Percentiles rank a stretch among this genome's conserved stretches.
Conservation (phyloP, 768 basidiomycete genomes). For the Amanita exitialis region DNA sequence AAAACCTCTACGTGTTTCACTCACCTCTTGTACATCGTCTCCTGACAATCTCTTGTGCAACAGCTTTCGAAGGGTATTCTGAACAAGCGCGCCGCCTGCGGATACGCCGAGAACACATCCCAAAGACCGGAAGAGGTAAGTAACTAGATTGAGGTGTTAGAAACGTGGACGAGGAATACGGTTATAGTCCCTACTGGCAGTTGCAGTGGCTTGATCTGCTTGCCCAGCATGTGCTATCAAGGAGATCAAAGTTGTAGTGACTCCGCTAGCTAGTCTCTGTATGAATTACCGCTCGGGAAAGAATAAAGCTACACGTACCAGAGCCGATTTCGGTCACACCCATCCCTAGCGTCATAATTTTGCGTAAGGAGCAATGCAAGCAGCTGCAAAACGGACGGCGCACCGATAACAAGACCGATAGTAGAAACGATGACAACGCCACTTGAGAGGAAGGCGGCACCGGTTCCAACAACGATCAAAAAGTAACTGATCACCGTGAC, state of each 20-base stretch:
- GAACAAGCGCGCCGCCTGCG: slow-evolving; percentile 45
- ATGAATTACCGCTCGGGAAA: neutral
- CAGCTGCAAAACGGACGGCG: slow-evolving; percentile 4
- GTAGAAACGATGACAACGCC: slow-evolving; percentile 27
- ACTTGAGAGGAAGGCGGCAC: slow-evolving; percentile 26
- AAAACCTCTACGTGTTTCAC: slow-evolving; percentile 7
- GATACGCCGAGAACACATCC: slow-evolving; percentile 51
- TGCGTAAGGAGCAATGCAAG: neutral
- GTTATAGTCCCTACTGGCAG: slow-evolving; percentile 32
- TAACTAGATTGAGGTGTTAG: slow-evolving; percentile 24
- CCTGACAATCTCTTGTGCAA: slow-evolving; percentile 33
- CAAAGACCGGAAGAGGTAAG: slow-evolving; percentile 58
- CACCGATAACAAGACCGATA: slow-evolving; percentile 31
- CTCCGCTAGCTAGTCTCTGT: slow-evolving; percentile 27
- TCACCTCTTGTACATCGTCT: slow-evolving; percentile 41
- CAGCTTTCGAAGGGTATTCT: slow-evolving; percentile 34
- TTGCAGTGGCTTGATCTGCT: slow-evolving; percentile 55
- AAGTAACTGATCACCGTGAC: slow-evolving; percentile 35
- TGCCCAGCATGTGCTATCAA: slow-evolving; percentile 56
- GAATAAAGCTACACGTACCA: slow-evolving; percentile 16
- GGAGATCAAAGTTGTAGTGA: slow-evolving; percentile 50
- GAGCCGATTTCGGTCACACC: slow-evolving; percentile 28
- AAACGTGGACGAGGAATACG: neutral
- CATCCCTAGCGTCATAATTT: slow-evolving; percentile 17
- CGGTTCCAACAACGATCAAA: slow-evolving; percentile 26